Base-by-base conservation (phyloP, 2,329 filamentous ascomycete genomes). In the Mollisiaceae sp. region DNA sequence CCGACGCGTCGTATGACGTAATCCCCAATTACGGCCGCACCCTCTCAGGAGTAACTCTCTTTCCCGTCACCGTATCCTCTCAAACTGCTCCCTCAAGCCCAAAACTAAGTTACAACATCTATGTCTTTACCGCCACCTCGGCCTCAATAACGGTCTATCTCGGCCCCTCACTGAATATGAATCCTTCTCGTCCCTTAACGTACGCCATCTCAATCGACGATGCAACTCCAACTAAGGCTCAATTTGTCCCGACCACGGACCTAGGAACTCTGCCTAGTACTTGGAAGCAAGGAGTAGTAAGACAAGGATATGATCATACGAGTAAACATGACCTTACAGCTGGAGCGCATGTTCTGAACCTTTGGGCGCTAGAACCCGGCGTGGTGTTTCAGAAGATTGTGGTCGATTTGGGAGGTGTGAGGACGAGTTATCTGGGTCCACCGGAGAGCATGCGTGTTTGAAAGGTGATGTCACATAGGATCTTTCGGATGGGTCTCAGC, bases 101-200 rank as follows among this genome's bases (percentile, higher is more conserved):
- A 1, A 82, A 81, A n/a, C 79, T 89, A 11, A 83, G 86, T 65
- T 90, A 89, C 73, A 79, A 83, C 62, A 71, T 90, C 65, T 89
- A 87, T 74, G 77, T 86, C 14, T 89, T 87, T 77, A 84, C 82
- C 56, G 80, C 81, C 64, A 75, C 74, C 38, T 65, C 65, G 0
- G 60, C 65, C 5, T 71, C 80, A 1, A 76, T 80, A 11, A 81
- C 81, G 1, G 75, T 86, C 6, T 82, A 81, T 74, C 79, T 86
- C 64, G 83, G 81, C 22, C 82, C 83, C 0, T 78, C 77, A 2
- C 80, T 82, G 62, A 86, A 85, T 71, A 78, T 84, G 2, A 82
- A 82, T 36, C 81, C 85, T 55, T 69, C 76, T 14, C 78, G 78
- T 14, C 83, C 83, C 2, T 77, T 85, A 0, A 80, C 84, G 68